Conservation (phyloP, 163 green algal species). For the Smithsoniella earleae region DNA sequence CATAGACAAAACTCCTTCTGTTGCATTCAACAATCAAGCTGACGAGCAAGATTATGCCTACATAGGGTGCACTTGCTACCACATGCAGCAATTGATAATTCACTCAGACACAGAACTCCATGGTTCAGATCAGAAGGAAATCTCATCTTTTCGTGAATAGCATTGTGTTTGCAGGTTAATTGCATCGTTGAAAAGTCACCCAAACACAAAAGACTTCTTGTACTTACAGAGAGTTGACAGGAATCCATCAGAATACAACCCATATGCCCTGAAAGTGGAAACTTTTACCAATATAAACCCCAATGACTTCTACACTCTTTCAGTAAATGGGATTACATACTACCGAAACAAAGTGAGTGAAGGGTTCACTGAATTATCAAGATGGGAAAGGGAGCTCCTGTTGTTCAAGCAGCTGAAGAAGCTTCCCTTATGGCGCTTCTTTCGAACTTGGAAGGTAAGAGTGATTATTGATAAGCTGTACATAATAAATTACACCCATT, state of each 20-base stretch:
- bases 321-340: slow-evolving; percentile 61
- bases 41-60: not conserved
- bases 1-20: too few species aligned
- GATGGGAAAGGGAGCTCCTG: slow-evolving; percentile 65
- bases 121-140: not conserved
- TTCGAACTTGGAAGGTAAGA: slow-evolving; percentile 29
- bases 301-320: slow-evolving; percentile 73
- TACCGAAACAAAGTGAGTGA: slow-evolving; percentile 52
- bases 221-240: slow-evolving; percentile 56
- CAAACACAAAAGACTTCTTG: slow-evolving; percentile 67
- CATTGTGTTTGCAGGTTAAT: slow-evolving; percentile 46
- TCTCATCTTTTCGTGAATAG: not conserved
- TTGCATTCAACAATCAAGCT: too few species aligned
- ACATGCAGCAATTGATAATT: not conserved
- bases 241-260: slow-evolving; percentile 56
- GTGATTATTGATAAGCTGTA: too few species aligned
- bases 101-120: not conserved
- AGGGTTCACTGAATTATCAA: slow-evolving; percentile 56
- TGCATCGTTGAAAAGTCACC: slow-evolving; percentile 51
- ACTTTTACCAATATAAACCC: slow-evolving; percentile 40
- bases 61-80: not conserved
- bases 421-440: slow-evolving; percentile 55
- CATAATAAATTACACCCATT: too few species aligned
- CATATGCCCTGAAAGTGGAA: slow-evolving; percentile 65
- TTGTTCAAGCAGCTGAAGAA: slow-evolving; percentile 55